Evolutionary conservation across 192 early-diverging fungal genomes (phyloP).

Genomic region (Coemansia sp.): DNA sequence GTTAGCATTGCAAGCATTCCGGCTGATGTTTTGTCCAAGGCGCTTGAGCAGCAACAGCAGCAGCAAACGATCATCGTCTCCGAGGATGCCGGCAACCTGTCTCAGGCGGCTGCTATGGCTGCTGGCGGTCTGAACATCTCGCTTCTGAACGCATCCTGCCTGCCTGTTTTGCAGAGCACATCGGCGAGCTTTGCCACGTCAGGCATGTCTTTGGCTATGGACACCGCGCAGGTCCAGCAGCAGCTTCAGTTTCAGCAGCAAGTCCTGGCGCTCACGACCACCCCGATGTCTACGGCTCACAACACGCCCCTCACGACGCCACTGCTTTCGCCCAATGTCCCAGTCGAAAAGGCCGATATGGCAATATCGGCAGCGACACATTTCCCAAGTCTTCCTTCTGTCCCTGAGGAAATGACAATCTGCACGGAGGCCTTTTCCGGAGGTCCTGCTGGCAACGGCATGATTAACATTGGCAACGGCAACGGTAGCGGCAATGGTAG

Average conservation of each 20-base stretch:
- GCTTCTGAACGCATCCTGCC: slow-evolving; percentile 4
- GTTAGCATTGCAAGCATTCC: slow-evolving; percentile 7
- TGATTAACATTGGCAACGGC: slow-evolving; percentile 1
- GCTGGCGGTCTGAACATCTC: slow-evolving; percentile 22
- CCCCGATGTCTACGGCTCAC: slow-evolving; percentile 20
- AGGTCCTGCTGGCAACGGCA: not conserved
- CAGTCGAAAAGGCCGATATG: slow-evolving; percentile 13
- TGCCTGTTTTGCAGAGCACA: not conserved
- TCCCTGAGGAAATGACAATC: slow-evolving; percentile 30
- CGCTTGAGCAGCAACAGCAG: slow-evolving; percentile 13
- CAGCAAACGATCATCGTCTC: too few species aligned
- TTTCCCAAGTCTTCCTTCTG: slow-evolving; percentile 26
- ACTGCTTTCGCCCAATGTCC: slow-evolving; percentile 14
- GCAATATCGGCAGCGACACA: slow-evolving; percentile 3
- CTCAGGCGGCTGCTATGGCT: not conserved
- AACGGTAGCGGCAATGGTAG: not conserved
- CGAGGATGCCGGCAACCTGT: not conserved
- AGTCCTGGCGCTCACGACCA: slow-evolving; percentile 8
- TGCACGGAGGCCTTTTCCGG: slow-evolving; percentile 11
- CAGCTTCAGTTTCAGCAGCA: slow-evolving; percentile 9
- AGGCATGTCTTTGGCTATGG: too few species aligned
- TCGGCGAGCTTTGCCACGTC: too few species aligned
- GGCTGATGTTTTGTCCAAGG: slow-evolving; percentile 4
- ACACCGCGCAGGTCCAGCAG: slow-evolving; percentile 1
- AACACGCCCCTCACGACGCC: slow-evolving; percentile 18